Conservation (phyloP, 495 filamentous ascomycete species). For the Penicillium subrubescens region DNA sequence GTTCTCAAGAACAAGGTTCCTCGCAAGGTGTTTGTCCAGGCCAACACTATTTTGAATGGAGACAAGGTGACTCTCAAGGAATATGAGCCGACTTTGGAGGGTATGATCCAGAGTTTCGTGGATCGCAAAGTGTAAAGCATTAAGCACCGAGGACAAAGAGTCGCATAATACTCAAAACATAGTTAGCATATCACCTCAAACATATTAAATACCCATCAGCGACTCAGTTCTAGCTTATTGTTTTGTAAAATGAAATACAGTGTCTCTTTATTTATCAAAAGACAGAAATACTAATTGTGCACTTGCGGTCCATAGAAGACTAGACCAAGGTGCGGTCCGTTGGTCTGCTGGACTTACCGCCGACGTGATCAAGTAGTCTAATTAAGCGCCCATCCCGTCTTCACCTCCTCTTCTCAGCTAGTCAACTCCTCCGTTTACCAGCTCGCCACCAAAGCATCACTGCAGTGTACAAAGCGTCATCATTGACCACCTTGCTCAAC, state of each 20-base stretch:
- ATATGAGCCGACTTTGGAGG: conserved; percentile 83
- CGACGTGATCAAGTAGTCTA: conserved; percentile 20
- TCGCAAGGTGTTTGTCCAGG: conserved; percentile 94
- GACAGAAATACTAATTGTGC: too few relatives aligned
- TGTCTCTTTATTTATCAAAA: neutral
- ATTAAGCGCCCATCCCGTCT: conserved; percentile 21
- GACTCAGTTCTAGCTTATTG: neutral
- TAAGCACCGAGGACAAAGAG: neutral
- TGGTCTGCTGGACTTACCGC: conserved; percentile 17
- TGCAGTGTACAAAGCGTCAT: neutral
- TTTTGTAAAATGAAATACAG: neutral
- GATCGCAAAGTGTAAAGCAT: conserved; percentile 66
- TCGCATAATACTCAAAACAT: neutral
- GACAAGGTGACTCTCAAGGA: conserved; percentile 80
- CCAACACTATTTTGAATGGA: conserved; percentile 77
- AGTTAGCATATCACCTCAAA: neutral
- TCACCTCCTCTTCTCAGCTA: conserved; percentile 18
- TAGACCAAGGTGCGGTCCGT: neutral
- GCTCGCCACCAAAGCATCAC: neutral
- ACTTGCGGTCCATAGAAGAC: neutral
- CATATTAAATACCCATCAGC: neutral
- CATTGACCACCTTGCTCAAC: neutral
- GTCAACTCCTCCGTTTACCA: neutral
- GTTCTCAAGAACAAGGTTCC: conserved; percentile 88
- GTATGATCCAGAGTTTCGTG: conserved; percentile 87